Conservation (phyloP, 208 protist species). For the Leishmania tarentolae region DNA sequence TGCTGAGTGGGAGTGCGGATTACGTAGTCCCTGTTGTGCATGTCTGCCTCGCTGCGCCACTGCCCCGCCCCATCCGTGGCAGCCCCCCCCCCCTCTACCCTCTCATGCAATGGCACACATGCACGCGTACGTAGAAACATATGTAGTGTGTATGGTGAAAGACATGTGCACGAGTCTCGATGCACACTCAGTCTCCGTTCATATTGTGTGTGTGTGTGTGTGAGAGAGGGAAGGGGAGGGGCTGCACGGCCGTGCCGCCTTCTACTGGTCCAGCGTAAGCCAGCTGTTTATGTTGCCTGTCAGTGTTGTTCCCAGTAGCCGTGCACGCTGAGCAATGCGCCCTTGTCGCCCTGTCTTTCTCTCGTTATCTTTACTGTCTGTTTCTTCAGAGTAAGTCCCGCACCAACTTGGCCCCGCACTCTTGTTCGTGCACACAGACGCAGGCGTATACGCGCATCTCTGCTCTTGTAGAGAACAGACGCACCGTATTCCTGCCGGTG, state of each 20-base stretch:
- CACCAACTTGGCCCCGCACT: neutral
- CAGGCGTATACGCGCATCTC: neutral
- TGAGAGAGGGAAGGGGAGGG: too few relatives aligned
- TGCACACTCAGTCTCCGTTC: too few relatives aligned
- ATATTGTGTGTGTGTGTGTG: neutral
- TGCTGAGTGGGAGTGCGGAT: neutral
- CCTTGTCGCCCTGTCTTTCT: neutral
- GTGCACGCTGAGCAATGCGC: too few relatives aligned
- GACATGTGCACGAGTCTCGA: too few relatives aligned
- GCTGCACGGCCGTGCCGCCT: neutral
- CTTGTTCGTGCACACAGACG: neutral
- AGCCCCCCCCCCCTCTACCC: neutral
- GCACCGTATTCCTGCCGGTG: neutral
- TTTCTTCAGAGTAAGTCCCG: neutral
- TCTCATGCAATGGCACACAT: neutral
- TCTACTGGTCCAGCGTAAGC: neutral
- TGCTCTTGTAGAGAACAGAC: neutral
- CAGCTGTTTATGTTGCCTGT: neutral
- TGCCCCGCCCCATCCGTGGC: neutral
- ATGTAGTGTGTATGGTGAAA: too few relatives aligned
- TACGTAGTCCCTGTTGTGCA: neutral
- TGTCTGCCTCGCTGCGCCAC: neutral
- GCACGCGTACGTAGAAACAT: too few relatives aligned
- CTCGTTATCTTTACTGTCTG: neutral
- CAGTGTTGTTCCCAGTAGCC: too few relatives aligned